These are phyloP conservation scores for Fraxinus ornus DNA, from an alignment of 305 asterid genomes.

Conservation along the genomic window DNA sequence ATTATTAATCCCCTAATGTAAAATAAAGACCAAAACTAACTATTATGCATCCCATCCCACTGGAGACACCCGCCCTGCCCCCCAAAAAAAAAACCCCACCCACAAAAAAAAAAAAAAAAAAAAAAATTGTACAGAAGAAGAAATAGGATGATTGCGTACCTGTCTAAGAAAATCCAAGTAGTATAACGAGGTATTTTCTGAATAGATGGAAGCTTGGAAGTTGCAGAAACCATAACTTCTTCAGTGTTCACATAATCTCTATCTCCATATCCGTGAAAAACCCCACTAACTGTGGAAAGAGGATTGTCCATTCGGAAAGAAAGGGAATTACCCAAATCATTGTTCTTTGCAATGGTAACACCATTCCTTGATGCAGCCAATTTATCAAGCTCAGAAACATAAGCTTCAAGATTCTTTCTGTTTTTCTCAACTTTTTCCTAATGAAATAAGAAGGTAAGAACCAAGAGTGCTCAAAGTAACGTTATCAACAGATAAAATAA, in stretches of 20 bases:
- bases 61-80: not conserved
- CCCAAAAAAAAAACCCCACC: not conserved
- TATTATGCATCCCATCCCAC: slow-evolving; percentile 1
- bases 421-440: slow-evolving; percentile 69
- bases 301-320: slow-evolving; percentile 66
- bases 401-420: slow-evolving; percentile 42
- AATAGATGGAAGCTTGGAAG: slow-evolving; percentile 64
- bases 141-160: slow-evolving; percentile 39
- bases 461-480: slow-evolving; percentile 21
- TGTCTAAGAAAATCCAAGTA: slow-evolving; percentile 88
- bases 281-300: slow-evolving; percentile 53
- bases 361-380: slow-evolving; percentile 59
- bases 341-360: slow-evolving; percentile 29
- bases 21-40: slow-evolving; percentile 16
- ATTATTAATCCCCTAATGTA: not conserved
- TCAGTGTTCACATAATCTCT: slow-evolving; percentile 49
- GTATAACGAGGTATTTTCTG: slow-evolving; percentile 84
- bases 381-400: slow-evolving; percentile 43
- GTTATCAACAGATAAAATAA: slow-evolving; percentile 16
- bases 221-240: slow-evolving; percentile 56
- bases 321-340: slow-evolving; percentile 52
- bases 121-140: not conserved
- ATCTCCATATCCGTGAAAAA: slow-evolving; percentile 53
- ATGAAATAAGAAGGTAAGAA: slow-evolving; percentile 13
- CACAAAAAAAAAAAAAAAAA: not conserved